These are phyloP conservation scores for Kazachstania taianensis DNA, from an alignment of 805 yeast genomes.

Conservation along the genomic window DNA sequence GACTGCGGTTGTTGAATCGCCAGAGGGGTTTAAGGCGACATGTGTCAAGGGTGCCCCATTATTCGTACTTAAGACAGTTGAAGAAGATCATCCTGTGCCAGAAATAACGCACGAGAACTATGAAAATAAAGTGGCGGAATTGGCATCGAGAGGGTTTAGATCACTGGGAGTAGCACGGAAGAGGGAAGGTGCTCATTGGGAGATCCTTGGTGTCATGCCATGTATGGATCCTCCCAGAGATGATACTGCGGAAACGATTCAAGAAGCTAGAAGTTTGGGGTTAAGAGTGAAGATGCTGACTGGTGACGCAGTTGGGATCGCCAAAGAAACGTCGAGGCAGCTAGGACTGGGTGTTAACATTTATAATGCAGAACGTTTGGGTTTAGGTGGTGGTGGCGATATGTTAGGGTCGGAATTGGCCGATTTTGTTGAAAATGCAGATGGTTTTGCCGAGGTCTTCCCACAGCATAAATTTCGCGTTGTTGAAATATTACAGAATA, in stretches of 20 bases:
- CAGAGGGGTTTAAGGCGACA: constrained; percentile 86
- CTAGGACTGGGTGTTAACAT: constrained; percentile 93
- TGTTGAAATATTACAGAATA: constrained; percentile 87
- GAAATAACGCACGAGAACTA: constrained; percentile 89
- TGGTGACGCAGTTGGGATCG: constrained; percentile 99
- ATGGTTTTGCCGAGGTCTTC: constrained; percentile 98
- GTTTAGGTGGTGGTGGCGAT: constrained; percentile 92
- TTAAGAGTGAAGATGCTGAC: constrained; percentile 94
- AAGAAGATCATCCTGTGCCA: constrained; percentile 92
- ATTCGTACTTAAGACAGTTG: constrained; percentile 92
- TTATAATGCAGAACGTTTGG: constrained; percentile 93
- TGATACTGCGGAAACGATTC: constrained; percentile 90
- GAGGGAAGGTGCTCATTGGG: constrained; percentile 98
- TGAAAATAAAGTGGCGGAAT: constrained; percentile 94
- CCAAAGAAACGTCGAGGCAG: constrained; percentile 96
- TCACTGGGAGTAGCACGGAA: constrained; percentile 98
- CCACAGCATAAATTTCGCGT: constrained; percentile 96
- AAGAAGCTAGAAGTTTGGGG: constrained; percentile 85
- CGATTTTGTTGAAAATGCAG: constrained; percentile 95
- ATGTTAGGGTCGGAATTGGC: constrained; percentile 96
- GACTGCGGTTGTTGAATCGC: constrained; percentile 89
- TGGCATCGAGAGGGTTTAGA: constrained; percentile 97
- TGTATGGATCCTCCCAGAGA: constrained; percentile 99
- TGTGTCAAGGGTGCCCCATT: constrained; percentile 99
- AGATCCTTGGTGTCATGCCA: constrained; percentile 95